These are phyloP conservation scores for Saitozyma podzolica DNA, from an alignment of 768 basidiomycete genomes.

Conservation along the genomic window DNA sequence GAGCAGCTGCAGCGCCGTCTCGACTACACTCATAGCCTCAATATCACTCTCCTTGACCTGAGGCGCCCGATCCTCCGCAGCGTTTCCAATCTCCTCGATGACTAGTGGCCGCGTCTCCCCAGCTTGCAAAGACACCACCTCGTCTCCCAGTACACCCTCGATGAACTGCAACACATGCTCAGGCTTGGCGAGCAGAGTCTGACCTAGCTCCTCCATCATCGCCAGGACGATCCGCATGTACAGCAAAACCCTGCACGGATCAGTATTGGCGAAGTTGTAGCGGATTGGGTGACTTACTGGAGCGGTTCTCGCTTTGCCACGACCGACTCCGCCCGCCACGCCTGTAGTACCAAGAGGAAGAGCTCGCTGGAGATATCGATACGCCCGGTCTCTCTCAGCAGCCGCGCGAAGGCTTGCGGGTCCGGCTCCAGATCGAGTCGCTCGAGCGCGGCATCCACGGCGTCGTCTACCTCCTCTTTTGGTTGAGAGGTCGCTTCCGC, in stretches of 20 bases:
- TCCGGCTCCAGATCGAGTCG: no score
- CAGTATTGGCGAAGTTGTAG: no score
- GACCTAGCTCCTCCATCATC: constrained; percentile 70
- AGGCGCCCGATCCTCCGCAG: constrained; percentile 49
- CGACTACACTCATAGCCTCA: constrained; percentile 66
- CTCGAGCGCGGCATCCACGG: no score
- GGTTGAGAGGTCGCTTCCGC: no score
- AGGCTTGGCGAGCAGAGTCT: constrained; percentile 64
- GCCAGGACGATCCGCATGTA: constrained; percentile 76
- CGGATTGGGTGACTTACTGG: no score
- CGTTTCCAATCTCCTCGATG: constrained; percentile 33
- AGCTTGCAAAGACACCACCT: constrained; percentile 2
- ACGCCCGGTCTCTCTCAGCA: constrained; percentile 67
- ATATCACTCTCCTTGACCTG: constrained; percentile 49
- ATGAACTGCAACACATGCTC: constrained; percentile 78
- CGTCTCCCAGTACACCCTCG: constrained; percentile 63
- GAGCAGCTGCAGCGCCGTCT: constrained; percentile 80
- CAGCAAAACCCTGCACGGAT: constrained; percentile 16
- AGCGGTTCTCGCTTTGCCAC: no score
- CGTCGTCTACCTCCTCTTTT: no score
- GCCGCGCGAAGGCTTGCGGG: constrained; percentile 24
- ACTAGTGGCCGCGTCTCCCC: no score
- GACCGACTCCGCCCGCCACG: constrained; percentile 56
- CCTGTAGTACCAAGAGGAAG: constrained; percentile 72
- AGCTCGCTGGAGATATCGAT: constrained; percentile 70